Evolutionary conservation across 352 stramenopile genomes (phyloP).

Genomic region (Phytophthora chlamydospora): DNA sequence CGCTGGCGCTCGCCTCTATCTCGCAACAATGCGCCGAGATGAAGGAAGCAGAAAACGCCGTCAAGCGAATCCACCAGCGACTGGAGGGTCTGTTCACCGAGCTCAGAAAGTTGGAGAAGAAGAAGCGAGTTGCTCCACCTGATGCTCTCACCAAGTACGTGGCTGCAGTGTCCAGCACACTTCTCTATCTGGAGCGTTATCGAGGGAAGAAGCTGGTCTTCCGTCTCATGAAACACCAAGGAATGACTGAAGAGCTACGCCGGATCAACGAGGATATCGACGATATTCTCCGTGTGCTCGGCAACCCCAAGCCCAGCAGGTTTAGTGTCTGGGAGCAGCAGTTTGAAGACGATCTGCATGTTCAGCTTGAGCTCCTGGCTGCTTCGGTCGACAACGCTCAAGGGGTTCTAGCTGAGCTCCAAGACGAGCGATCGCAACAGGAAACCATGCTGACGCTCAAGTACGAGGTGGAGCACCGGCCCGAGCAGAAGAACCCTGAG

Average conservation of each 20-base stretch:
- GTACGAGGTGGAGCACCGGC: conserved; percentile 14
- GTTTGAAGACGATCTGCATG: conserved; percentile 12
- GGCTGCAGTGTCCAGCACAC: background rate
- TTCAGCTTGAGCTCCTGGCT: background rate
- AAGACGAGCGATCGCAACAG: conserved; percentile 3
- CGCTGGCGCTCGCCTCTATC: conserved; percentile 9
- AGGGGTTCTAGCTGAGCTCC: conserved; percentile 4
- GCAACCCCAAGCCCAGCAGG: background rate
- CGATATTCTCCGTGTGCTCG: conserved; percentile 10
- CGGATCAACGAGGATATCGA: conserved; percentile 26
- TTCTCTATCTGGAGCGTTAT: conserved; percentile 11
- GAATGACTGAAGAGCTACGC: conserved; percentile 18
- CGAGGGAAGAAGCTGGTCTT: conserved; percentile 17
- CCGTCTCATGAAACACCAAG: conserved; percentile 5
- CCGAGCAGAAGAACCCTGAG: background rate
- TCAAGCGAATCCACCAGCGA: conserved; percentile 9
- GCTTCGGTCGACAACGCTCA: conserved; percentile 3
- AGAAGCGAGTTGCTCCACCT: background rate
- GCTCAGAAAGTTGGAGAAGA: conserved; percentile 9
- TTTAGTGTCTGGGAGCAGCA: conserved; percentile 25
- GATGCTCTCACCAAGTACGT: conserved; percentile 18
- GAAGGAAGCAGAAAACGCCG: conserved; percentile 18
- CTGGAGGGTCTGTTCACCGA: conserved; percentile 7
- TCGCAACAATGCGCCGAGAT: conserved; percentile 11
- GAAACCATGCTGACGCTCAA: conserved; percentile 19